phyloP scores from a whole-genome alignment of 2,329 filamentous ascomycete genomes.

The Colletotrichum euphorbiae region DNA sequence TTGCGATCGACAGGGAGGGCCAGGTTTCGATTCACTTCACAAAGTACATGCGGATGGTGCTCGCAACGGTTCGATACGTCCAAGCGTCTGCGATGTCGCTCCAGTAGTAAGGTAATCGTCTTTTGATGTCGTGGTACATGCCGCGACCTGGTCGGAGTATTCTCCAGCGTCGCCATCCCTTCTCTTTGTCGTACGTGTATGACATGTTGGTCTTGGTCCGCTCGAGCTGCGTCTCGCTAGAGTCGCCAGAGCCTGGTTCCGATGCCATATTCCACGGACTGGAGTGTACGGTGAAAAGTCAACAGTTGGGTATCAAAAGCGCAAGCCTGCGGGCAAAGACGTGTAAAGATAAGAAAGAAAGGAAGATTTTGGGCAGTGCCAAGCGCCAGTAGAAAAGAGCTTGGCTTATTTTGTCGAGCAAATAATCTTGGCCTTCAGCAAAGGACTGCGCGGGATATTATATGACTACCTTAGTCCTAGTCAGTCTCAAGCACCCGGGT shows the following conservation, averaged over 20 bases:
- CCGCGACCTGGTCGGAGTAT: conserved; percentile 59
- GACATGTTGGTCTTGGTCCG: conserved; percentile 18
- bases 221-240: not conserved
- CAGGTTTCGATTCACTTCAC: conserved; percentile 46
- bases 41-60: conserved; percentile 69
- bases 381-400: too few relatives aligned
- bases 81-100: conserved; percentile 66
- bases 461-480: too few relatives aligned
- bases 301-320: too few relatives aligned
- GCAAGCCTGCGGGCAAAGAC: not conserved
- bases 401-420: too few relatives aligned
- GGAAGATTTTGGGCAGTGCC: too few relatives aligned
- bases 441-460: too few relatives aligned
- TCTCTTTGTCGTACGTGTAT: conserved; percentile 50
- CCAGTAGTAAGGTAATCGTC: conserved; percentile 66
- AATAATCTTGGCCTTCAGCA: too few relatives aligned
- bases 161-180: conserved; percentile 55
- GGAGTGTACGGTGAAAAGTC: too few relatives aligned
- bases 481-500: too few relatives aligned
- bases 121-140: conserved; percentile 65
- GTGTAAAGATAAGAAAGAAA: not conserved
- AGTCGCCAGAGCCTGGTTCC: not conserved
- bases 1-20: not conserved
- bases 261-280: not conserved
- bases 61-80: conserved; percentile 65